Evolutionary conservation across 176 grass and related monocot species (phyloP), one percentile per base, ranked within the genome.

Genomic region (Paspalum notatum): DNA sequence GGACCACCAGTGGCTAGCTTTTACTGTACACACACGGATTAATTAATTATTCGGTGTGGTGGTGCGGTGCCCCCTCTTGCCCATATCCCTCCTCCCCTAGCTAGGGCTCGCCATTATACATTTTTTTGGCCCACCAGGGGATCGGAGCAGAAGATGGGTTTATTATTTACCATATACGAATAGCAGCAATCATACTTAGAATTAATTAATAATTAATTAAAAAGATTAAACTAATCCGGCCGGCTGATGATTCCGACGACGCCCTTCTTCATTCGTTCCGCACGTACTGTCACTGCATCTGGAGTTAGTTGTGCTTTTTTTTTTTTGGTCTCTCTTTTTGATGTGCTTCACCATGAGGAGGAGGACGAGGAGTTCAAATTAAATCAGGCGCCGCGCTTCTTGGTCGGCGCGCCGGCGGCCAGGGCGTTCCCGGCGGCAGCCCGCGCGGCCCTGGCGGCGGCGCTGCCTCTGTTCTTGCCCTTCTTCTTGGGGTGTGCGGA

Each of bases 121-220:
- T 89, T 85, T 67, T 14, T 18, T 9, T 32, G 32, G 32, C 32
- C 3, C 4, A 72, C 56, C 14, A 6, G 72, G 56, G 49, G 48
- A 81, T 63, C 20, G 20, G 41, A 57, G n/a, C n/a, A n/a, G n/a
- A n/a, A n/a, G 8, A 18, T 77, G 83, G 65, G 81, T 82, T 80
- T 85, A 81, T 89, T 85, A 81, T 68, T 75, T 80, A 84, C 24
- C 70, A 24, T 68, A 75, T 61, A 17, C 47, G 6, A 45, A 79
- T 72, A 72, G 8, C 26, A 17, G 26, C 9, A 64, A 3, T 61
- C 45, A 10, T 41, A n/a, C 43, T 49, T 14, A 18, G 60, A 12
- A 27, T 61, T 62, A 77, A 53, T 52, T 39, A 66, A 25, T 44
- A 46, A 67, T 81, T 70, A 64, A 85, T 77, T 89, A 72, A 85